Evolutionary conservation across 2,329 filamentous ascomycete species (phyloP).

Genomic region (Lecanicillium sp.): DNA sequence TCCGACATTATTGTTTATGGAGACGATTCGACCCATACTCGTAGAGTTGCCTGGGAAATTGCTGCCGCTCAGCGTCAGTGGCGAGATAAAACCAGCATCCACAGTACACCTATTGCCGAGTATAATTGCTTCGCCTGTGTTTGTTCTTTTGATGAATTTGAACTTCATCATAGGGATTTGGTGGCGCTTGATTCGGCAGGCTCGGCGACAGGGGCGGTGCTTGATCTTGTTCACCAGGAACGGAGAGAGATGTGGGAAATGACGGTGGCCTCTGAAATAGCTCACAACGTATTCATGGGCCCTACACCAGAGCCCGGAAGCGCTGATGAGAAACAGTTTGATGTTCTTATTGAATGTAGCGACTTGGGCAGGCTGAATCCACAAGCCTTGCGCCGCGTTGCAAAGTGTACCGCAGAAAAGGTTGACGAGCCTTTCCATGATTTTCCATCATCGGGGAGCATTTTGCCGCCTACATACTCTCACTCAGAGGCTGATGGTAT

Average conservation of each 20-base stretch:
- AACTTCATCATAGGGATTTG: slow-evolving; percentile 58
- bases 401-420: slow-evolving; percentile 42
- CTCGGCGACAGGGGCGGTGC: slow-evolving; percentile 62
- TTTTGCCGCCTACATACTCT: slow-evolving; percentile 76
- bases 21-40: slow-evolving; percentile 53
- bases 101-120: slow-evolving; percentile 44
- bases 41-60: slow-evolving; percentile 59
- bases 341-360: slow-evolving; percentile 81
- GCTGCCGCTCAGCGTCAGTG: slow-evolving; percentile 70
- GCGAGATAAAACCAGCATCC: slow-evolving; percentile 54
- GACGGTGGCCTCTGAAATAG: slow-evolving; percentile 83
- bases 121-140: slow-evolving; percentile 80
- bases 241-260: slow-evolving; percentile 87
- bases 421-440: slow-evolving; percentile 38
- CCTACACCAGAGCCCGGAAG: slow-evolving; percentile 67
- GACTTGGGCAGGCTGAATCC: slow-evolving; percentile 74
- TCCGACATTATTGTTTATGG: slow-evolving; percentile 94
- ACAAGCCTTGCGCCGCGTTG: slow-evolving; percentile 54
- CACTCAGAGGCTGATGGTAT: slow-evolving; percentile 77
- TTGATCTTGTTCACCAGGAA: slow-evolving; percentile 88
- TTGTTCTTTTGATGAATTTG: slow-evolving; percentile 61
- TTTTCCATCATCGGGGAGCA: slow-evolving; percentile 91
- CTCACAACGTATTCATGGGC: slow-evolving; percentile 82
- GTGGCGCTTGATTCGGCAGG: slow-evolving; percentile 69
- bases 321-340: slow-evolving; percentile 56